Evolutionary conservation across 805 yeast genomes (phyloP), one percentile per base, ranked within the genome.

Genomic region (Ogataea paraovalis): DNA sequence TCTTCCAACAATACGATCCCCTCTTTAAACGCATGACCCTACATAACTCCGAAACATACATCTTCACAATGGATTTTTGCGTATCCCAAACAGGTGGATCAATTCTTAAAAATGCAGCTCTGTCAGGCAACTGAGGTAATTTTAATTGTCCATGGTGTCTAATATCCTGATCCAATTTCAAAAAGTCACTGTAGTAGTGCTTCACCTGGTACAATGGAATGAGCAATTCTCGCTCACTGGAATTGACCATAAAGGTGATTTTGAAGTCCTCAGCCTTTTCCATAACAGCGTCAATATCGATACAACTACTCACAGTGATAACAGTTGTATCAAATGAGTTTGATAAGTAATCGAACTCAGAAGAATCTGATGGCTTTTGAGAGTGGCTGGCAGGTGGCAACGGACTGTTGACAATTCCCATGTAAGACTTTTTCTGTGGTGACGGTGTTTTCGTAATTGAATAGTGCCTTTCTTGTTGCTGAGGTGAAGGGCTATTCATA

Each of bases 221-320:
- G 71, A 87, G 76, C 56, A 83, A 88, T 6, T 57, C 53, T 36
- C 72, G 67, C 21, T 74, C 80, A 30, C 82, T 75, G 54, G 86
- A 92, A 41, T 75, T 68, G 4, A 86, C 80, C 16, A 84, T 75
- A 45, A 91, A 73, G 1, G 85, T 72, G 20, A 86, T 73, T 25
- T 67, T 67, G 16, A 85, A 82, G 38, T 83, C 89, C 36, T 80
- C 85, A 0, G 70, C 55, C 52, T 74, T 73, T 36, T 72, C 74
- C 9, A 39, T 21, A 12, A 62, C 46, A 4, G 66, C 61, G 4
- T 38, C 42, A 5, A 65, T 60, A 44, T 67, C 70, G 20, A 66
- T 51, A 27, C 66, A 56, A 7, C 66, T 54, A 36, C 57, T 60
- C 7, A 67, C 64, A 5, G 65, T 49, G 20, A 67, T 65, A 8